A percentile compares a stretch with the other conserved stretches of the same genome.
Evolutionary conservation across 2,329 filamentous ascomycete species (phyloP).

Genomic region (Pyrenophora teres): DNA sequence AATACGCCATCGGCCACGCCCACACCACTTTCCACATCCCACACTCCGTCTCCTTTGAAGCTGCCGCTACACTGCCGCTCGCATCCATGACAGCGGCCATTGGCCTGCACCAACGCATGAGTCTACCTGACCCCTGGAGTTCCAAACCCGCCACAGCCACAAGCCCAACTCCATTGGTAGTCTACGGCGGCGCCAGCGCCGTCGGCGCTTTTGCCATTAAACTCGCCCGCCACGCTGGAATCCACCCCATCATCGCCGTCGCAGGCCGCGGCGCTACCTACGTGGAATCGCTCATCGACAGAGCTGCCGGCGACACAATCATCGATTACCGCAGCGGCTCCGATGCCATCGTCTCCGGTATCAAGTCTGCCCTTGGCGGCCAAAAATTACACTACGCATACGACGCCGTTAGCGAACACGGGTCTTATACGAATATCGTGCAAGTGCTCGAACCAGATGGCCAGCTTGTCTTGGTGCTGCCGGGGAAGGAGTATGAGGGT

Average conservation of each 20-base stretch:
- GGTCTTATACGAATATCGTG: conserved; percentile 47
- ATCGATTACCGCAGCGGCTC: conserved; percentile 62
- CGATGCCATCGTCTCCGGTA: conserved; percentile 46
- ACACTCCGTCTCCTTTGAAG: conserved; percentile 55
- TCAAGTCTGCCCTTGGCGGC: conserved; percentile 53
- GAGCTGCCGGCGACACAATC: conserved; percentile 48
- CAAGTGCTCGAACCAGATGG: conserved; percentile 45
- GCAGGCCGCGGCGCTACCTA: conserved; percentile 47
- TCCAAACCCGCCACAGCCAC: conserved; percentile 15
- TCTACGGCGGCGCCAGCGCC: conserved; percentile 50
- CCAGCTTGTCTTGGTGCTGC: conserved; percentile 49
- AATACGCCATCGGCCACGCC: conserved; percentile 63
- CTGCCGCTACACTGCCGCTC: conserved; percentile 53
- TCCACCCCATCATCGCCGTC: conserved; percentile 51
- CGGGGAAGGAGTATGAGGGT: conserved; percentile 27
- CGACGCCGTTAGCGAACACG: conserved; percentile 63
- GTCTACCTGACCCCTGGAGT: conserved; percentile 49
- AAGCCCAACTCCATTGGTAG: conserved; percentile 36
- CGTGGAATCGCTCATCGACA: conserved; percentile 47
- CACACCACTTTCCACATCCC: conserved; percentile 64
- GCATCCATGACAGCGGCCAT: conserved; percentile 54
- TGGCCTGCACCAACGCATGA: conserved; percentile 52
- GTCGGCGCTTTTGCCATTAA: conserved; percentile 52
- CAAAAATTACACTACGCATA: conserved; percentile 57
- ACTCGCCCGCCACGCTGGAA: conserved; percentile 45